phyloP scores from a whole-genome alignment of 352 stramenopile genomes.

The Blastocystis hominis region DNA sequence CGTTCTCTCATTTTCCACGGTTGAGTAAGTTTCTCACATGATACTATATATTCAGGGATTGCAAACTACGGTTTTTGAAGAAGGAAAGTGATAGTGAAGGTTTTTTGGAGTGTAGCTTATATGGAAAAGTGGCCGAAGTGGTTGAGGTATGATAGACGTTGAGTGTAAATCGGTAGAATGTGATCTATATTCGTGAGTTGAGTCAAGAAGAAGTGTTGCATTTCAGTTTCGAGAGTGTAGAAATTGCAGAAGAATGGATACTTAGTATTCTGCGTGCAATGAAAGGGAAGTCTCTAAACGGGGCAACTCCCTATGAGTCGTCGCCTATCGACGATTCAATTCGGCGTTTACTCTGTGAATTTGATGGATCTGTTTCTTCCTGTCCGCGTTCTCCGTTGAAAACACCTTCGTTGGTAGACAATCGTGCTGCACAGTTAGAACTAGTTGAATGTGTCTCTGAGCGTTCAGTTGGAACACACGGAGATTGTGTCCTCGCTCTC shows the following conservation, averaged over 20 bases:
- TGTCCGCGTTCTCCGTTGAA: neutral
- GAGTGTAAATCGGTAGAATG: neutral
- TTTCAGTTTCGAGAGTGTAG: neutral
- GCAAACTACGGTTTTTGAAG: neutral
- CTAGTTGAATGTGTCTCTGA: neutral
- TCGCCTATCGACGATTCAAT: neutral
- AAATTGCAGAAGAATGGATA: conserved; percentile 9
- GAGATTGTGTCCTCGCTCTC: neutral
- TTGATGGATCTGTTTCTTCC: neutral
- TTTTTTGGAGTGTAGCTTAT: neutral
- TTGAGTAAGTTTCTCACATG: neutral
- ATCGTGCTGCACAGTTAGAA: neutral
- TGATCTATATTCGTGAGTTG: neutral
- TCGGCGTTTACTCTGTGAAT: neutral
- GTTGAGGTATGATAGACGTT: neutral
- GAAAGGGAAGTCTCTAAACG: neutral
- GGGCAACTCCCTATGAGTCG: neutral
- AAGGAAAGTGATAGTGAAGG: neutral
- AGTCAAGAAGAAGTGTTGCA: neutral
- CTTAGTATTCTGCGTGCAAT: neutral
- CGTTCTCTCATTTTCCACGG: neutral
- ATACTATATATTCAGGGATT: neutral
- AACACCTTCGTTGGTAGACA: neutral
- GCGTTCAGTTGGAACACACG: neutral
- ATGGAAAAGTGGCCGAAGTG: neutral